Evolutionary conservation across 257 asterid species (phyloP).

Genomic region (Mitragyna speciosa): DNA sequence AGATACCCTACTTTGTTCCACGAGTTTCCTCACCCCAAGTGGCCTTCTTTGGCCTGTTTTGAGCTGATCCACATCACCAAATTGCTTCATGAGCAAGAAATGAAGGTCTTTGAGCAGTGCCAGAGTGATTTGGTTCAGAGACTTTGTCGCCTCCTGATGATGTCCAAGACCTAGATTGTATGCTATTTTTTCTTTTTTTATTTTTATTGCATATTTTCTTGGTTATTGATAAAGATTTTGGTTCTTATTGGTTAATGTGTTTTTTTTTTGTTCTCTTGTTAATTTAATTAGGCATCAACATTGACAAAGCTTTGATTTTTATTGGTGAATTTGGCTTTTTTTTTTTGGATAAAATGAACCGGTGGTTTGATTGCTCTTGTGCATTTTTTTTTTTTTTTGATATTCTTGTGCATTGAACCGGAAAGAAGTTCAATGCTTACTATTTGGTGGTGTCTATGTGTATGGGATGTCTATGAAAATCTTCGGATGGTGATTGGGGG

Average conservation of each 20-base stretch:
- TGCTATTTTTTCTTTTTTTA: no score
- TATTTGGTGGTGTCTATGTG: background rate
- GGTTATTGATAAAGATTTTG: background rate
- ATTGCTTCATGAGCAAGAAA: conserved; percentile 60
- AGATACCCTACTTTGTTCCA: conserved; percentile 82
- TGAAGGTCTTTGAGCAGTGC: conserved; percentile 43
- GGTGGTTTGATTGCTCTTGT: background rate
- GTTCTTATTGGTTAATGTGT: background rate
- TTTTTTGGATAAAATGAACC: background rate
- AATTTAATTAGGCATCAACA: background rate
- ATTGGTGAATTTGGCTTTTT: background rate
- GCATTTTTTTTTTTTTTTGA: no score
- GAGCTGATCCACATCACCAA: conserved; percentile 58
- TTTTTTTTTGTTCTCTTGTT: no score
- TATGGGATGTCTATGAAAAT: background rate
- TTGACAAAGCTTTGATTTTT: background rate
- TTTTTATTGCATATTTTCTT: background rate
- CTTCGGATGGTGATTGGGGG: background rate
- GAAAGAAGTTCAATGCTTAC: no score
- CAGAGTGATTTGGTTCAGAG: conserved; percentile 59
- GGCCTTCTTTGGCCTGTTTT: conserved; percentile 76
- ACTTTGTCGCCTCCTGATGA: conserved; percentile 76
- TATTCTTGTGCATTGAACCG: no score
- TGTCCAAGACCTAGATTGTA: conserved; percentile 68
- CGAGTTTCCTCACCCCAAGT: conserved; percentile 90